Percentiles rank a stretch among this genome's conserved stretches.
Conservation (phyloP, 805 yeast species). For the Pichia kluyveri region DNA sequence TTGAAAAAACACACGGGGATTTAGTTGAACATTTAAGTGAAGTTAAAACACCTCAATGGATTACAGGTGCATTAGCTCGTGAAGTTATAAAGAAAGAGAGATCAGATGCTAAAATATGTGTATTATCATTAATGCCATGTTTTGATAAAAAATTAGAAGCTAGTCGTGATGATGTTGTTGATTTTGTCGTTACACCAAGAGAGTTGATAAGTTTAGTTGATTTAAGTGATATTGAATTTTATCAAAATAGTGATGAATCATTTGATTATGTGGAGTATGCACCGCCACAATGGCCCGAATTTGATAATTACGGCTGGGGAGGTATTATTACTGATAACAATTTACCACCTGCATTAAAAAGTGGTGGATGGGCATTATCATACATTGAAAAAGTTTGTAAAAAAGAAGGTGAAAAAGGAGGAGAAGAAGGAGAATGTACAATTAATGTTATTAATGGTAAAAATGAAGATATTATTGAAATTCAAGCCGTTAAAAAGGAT, state of each 20-base stretch:
- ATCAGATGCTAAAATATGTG: conserved; percentile 18
- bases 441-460: background rate
- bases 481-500: background rate
- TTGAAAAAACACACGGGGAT: conserved; percentile 91
- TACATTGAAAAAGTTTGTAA: background rate
- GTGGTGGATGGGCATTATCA: background rate
- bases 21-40: conserved; percentile 60
- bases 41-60: conserved; percentile 87
- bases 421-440: background rate
- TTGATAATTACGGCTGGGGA: conserved; percentile 47
- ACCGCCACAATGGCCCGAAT: conserved; percentile 53
- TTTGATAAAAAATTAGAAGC: conserved; percentile 95
- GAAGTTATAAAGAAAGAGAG: conserved; percentile 32
- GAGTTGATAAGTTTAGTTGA: conserved; percentile 60
- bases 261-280: conserved; percentile 18
- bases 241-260: too few species aligned
- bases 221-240: conserved; percentile 32
- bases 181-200: conserved; percentile 87
- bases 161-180: conserved; percentile 72
- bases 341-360: conserved; percentile 8
- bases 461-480: background rate
- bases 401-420: background rate
- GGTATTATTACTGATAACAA: conserved; percentile 31
- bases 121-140: conserved; percentile 89
- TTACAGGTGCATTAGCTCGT: conserved; percentile 76